A percentile compares a stretch with the other conserved stretches of the same genome.
These are phyloP conservation scores for Peltaster fructicola DNA, from an alignment of 2,329 filamentous ascomycete genomes.

Conservation along the genomic window DNA sequence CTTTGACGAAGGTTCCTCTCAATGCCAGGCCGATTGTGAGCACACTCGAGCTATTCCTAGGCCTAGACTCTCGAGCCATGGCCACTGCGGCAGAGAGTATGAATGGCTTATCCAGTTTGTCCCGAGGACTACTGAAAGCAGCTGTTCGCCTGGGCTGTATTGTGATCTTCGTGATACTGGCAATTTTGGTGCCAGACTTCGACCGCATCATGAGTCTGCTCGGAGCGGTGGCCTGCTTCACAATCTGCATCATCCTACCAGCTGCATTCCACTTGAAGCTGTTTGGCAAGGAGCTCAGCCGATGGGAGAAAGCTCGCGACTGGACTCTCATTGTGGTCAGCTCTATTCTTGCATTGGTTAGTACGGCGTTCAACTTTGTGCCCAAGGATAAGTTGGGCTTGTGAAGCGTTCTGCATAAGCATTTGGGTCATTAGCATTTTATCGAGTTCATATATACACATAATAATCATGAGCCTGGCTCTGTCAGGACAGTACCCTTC, in stretches of 20 bases:
- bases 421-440: not conserved
- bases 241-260: slow-evolving; percentile 83
- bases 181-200: slow-evolving; percentile 59
- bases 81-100: slow-evolving; percentile 30
- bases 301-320: slow-evolving; percentile 45
- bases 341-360: slow-evolving; percentile 50
- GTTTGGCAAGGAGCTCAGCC: slow-evolving; percentile 54
- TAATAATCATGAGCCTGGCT: slow-evolving; percentile 1
- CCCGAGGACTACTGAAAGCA: slow-evolving; percentile 41
- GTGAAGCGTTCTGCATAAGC: slow-evolving; percentile 2
- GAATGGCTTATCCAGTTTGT: slow-evolving; percentile 36
- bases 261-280: slow-evolving; percentile 80
- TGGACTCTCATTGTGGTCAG: slow-evolving; percentile 55
- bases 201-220: slow-evolving; percentile 84
- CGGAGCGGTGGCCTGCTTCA: slow-evolving; percentile 78
- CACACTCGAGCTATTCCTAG: slow-evolving; percentile 64
- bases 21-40: slow-evolving; percentile 69
- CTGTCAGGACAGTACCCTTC: slow-evolving; percentile 21
- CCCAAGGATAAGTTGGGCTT: slow-evolving; percentile 54
- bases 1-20: slow-evolving; percentile 63
- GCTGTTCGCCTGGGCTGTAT: slow-evolving; percentile 48
- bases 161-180: slow-evolving; percentile 56
- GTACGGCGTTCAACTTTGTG: slow-evolving; percentile 76
- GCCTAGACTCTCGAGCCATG: slow-evolving; percentile 44
- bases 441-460: slow-evolving; percentile 1